Base-by-base conservation (phyloP, 2,329 filamentous ascomycete species). In the Colletotrichum somersetense region DNA sequence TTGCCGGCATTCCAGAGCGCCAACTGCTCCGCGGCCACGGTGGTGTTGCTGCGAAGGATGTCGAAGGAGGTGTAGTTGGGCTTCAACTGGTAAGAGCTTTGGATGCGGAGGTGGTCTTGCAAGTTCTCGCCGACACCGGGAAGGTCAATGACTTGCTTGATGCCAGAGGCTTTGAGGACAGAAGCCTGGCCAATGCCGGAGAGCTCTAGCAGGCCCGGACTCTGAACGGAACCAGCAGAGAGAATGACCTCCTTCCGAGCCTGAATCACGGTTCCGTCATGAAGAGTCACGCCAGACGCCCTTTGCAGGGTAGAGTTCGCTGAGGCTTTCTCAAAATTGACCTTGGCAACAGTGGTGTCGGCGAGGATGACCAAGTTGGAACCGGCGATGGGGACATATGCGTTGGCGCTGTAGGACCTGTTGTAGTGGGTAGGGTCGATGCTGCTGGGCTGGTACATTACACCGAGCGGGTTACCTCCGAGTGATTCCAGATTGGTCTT, bases 131-230 rank as follows among this genome's bases (percentile, higher is more conserved):
- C 90, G 2, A 92, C 89, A 18, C 88, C 89, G 0, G 88, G 89
- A 1, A 88, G 82, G 74, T 91, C 85, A 0, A 83, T 79, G 30
- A 89, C 72, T 6, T 87, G 81, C 0, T 81, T 76, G 70, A 91
- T 88, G 12, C 81, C 78, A 63, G 85, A 82, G 4, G 80, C 78
- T 11, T 82, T 67, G 2, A 91, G 82, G 50, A 90, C 84, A 0
- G 81, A 77, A 10, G 75, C 75, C 0, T 85, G 85, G 2, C 89
- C 89, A 38, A 91, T 82, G 38, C 89, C 89, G 20, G 84, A 87
- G 1, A 89, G 82, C 75, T 89, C 88, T 5, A 91, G 84, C 1
- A 91, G 77, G 48, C 89, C 85, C 1, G 88, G 88, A 1, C 86
- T 87, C 77, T 89, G 87, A 78, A 87, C 87, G 0, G 85, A 81